Conservation (phyloP, 495 filamentous ascomycete species). For the Cercophora newfieldiana region DNA sequence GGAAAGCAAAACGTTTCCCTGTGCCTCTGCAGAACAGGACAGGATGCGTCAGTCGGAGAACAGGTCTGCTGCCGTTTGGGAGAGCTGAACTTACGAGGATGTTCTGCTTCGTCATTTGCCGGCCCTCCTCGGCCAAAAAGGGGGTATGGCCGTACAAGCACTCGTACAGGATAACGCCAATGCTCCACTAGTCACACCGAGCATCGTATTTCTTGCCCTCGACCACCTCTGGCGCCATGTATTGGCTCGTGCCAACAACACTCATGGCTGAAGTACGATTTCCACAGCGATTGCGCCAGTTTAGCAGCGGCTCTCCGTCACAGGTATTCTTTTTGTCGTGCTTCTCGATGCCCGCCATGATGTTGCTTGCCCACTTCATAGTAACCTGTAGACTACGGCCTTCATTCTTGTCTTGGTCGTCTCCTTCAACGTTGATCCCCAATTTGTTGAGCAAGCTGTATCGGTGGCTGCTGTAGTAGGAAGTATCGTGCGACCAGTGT, state of each 20-base stretch:
- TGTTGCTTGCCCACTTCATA: slow-evolving; percentile 48
- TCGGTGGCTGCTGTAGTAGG: slow-evolving; percentile 79
- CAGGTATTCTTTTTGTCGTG: slow-evolving; percentile 44
- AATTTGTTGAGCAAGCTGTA: slow-evolving; percentile 73
- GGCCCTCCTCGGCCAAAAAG: slow-evolving; percentile 74
- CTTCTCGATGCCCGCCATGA: slow-evolving; percentile 49
- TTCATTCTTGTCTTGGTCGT: slow-evolving; percentile 67
- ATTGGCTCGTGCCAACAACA: slow-evolving; percentile 94
- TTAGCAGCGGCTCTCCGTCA: slow-evolving; percentile 59
- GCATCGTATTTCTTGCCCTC: slow-evolving; percentile 83
- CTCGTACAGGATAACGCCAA: slow-evolving; percentile 91
- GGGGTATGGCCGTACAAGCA: slow-evolving; percentile 90
- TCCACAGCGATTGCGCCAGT: slow-evolving; percentile 75
- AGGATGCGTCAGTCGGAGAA: background rate
- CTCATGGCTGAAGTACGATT: slow-evolving; percentile 74
- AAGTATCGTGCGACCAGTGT: slow-evolving; percentile 87
- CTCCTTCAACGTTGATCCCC: slow-evolving; percentile 72
- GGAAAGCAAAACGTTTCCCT: slow-evolving; percentile 63
- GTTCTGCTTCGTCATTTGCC: slow-evolving; percentile 75
- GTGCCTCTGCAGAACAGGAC: slow-evolving; percentile 33
- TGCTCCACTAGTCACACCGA: slow-evolving; percentile 94
- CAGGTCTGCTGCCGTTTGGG: background rate
- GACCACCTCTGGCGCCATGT: slow-evolving; percentile 95
- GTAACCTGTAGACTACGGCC: slow-evolving; percentile 47
- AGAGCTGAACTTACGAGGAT: slow-evolving; percentile 63